phyloP scores from a whole-genome alignment of 768 basidiomycete species.

The Omphalotus guepiniiformis region DNA sequence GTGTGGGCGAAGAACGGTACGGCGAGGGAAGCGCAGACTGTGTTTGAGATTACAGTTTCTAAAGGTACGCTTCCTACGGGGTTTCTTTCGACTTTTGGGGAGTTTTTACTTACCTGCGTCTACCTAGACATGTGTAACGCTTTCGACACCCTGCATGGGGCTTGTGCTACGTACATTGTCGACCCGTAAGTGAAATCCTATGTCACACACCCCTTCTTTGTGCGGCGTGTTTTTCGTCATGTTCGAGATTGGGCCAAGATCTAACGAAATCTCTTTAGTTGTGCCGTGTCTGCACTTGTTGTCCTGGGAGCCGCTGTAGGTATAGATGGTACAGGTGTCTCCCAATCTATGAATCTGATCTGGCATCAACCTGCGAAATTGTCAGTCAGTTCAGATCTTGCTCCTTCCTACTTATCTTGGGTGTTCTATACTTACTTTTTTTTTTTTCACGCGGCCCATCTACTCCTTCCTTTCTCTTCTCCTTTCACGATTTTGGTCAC shows the following conservation, averaged over 20 bases:
- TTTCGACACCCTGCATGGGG: conserved; percentile 10
- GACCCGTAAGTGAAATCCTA: conserved; percentile 12
- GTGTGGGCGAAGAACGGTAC: conserved; percentile 2
- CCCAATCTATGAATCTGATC: conserved; percentile 14
- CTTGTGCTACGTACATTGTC: conserved; percentile 11
- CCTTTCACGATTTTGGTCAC: neutral
- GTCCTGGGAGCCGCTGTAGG: conserved; percentile 8
- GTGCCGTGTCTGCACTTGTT: conserved; percentile 10
- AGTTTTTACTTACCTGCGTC: neutral
- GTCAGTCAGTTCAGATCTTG: conserved; percentile 6
- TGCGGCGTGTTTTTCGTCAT: neutral
- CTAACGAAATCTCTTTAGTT: no score
- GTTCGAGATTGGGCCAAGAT: no score
- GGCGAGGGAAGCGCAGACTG: conserved; percentile 7
- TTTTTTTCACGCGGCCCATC: neutral
- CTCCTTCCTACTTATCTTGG: neutral
- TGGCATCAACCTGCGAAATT: conserved; percentile 12
- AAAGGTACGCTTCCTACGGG: neutral
- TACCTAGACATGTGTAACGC: conserved; percentile 12
- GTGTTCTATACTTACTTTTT: neutral
- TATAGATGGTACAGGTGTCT: conserved; percentile 10
- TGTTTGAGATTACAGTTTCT: conserved; percentile 8
- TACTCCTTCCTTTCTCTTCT: neutral
- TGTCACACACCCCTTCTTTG: neutral
- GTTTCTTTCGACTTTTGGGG: neutral